Evolutionary conservation across 345 rosid species (phyloP).

Genomic region (Psidium guajava): DNA sequence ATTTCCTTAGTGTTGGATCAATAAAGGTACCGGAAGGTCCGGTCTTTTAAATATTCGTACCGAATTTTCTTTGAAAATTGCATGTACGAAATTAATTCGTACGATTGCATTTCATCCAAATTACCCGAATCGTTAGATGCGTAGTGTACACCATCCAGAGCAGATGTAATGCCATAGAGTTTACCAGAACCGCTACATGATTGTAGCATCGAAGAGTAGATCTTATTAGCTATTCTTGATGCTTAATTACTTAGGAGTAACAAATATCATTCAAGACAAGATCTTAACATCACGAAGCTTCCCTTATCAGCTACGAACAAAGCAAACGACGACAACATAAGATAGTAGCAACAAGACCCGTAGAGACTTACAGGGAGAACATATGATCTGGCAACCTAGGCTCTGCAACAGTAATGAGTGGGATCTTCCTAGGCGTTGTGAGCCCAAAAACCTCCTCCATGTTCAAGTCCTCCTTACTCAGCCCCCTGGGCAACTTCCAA

Average conservation of each 20-base stretch:
- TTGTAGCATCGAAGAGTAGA: background rate
- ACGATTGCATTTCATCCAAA: too few relatives aligned
- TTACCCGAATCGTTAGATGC: too few relatives aligned
- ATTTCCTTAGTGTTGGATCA: background rate
- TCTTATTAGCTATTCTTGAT: background rate
- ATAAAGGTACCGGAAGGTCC: too few relatives aligned
- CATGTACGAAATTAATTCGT: too few relatives aligned
- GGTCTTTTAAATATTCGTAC: too few relatives aligned
- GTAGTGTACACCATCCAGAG: too few relatives aligned
- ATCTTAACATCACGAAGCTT: background rate
- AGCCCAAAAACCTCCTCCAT: slow-evolving; percentile 57
- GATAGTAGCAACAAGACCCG: background rate
- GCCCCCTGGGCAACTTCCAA: slow-evolving; percentile 32
- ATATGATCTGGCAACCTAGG: slow-evolving; percentile 33
- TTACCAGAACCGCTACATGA: background rate
- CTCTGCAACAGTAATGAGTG: slow-evolving; percentile 25
- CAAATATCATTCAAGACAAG: background rate
- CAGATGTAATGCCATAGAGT: background rate
- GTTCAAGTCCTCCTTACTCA: slow-evolving; percentile 19
- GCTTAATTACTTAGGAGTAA: background rate
- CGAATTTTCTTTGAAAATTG: too few relatives aligned
- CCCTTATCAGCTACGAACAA: background rate
- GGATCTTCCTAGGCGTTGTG: slow-evolving; percentile 34
- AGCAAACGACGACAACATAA: background rate
- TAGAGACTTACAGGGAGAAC: background rate